Conservation (phyloP, 139 green algal genomes). For the Haematococcus lacustris region DNA sequence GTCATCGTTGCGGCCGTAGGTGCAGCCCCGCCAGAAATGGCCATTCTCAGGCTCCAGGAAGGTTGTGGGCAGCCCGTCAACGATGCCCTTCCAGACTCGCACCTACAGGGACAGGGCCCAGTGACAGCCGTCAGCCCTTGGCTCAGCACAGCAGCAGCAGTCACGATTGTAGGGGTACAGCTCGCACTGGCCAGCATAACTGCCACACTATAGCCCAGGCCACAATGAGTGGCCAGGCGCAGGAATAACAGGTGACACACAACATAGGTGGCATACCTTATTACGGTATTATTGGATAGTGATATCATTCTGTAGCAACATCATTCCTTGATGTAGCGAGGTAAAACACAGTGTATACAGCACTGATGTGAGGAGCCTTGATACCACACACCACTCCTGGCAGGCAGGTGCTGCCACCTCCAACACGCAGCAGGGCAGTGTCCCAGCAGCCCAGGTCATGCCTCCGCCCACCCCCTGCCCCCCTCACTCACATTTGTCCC, state of each 20-base stretch:
- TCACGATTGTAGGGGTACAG: too few relatives aligned
- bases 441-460: too few relatives aligned
- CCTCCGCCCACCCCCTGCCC: too few relatives aligned
- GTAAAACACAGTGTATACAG: not conserved
- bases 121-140: too few relatives aligned
- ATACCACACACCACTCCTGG: not conserved
- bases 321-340: not conserved
- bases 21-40: conserved; percentile 68
- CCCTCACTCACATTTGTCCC: conserved; percentile 36
- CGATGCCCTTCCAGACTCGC: conserved; percentile 55
- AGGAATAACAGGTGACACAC: too few relatives aligned
- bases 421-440: too few relatives aligned
- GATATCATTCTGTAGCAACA: too few relatives aligned
- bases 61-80: conserved; percentile 62
- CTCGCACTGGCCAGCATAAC: too few relatives aligned
- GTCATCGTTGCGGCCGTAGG: conserved; percentile 79
- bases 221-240: too few relatives aligned
- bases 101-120: conserved; percentile 6
- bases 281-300: not conserved
- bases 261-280: too few relatives aligned
- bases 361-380: not conserved
- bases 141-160: too few relatives aligned
- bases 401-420: not conserved
- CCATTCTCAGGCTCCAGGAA: conserved; percentile 76
- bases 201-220: too few relatives aligned